Evolutionary conservation across 306 rosid species (phyloP).

Genomic region (Citrullus amarus): DNA sequence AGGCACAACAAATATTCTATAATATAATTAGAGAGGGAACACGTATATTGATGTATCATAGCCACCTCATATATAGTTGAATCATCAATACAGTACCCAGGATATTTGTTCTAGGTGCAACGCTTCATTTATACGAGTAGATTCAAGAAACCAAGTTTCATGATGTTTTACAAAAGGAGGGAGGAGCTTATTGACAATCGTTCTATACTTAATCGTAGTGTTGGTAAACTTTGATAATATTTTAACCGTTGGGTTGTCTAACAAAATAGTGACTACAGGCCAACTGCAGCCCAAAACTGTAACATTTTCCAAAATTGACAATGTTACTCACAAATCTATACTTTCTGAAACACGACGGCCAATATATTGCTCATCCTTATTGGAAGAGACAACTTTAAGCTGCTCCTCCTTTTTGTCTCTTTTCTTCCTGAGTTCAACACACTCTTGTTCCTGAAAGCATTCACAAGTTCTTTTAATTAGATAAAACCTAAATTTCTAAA

Average conservation of each 20-base stretch:
- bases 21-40: neutral
- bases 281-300: neutral
- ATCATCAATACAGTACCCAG: neutral
- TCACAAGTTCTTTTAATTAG: slow-evolving; percentile 6
- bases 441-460: slow-evolving; percentile 62
- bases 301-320: neutral
- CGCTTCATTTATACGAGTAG: neutral
- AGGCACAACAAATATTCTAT: neutral
- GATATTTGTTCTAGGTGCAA: neutral
- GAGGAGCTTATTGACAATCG: neutral
- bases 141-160: neutral
- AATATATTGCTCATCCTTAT: slow-evolving; percentile 26
- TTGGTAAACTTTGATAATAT: neutral
- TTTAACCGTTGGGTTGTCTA: neutral
- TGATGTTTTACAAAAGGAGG: neutral
- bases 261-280: neutral
- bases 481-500: neutral
- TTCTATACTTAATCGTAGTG: neutral
- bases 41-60: neutral
- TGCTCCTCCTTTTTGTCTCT: slow-evolving; percentile 39
- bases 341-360: slow-evolving; percentile 15
- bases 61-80: neutral
- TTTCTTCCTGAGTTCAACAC: slow-evolving; percentile 46
- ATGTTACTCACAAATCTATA: slow-evolving; percentile 38
- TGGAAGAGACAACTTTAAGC: slow-evolving; percentile 19